These are phyloP conservation scores for Magnolia changhungtana DNA, from an alignment of 164 flowering plant genomes.

Conservation along the genomic window DNA sequence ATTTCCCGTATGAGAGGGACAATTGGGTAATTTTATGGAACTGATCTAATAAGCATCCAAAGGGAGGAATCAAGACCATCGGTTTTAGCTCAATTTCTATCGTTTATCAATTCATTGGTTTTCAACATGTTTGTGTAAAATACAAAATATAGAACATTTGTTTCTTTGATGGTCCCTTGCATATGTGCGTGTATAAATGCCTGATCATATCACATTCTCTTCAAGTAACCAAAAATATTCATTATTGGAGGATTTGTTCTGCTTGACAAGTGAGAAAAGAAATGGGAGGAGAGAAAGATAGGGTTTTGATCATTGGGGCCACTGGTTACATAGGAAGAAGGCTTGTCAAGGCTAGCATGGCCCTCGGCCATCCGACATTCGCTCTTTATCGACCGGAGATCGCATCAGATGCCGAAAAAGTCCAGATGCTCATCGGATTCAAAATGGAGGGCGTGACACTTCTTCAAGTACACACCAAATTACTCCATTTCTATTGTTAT, in stretches of 20 bases:
- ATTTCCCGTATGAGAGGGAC: too few species aligned
- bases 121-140: too few species aligned
- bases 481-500: not conserved
- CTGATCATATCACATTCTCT: too few species aligned
- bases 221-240: too few species aligned
- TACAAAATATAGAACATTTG: too few species aligned
- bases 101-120: too few species aligned
- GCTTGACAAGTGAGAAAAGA: not conserved
- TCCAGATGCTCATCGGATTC: conserved; percentile 44
- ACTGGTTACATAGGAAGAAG: conserved; percentile 67
- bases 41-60: too few species aligned
- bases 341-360: conserved; percentile 56
- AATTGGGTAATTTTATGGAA: too few species aligned
- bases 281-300: conserved; percentile 37
- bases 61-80: too few species aligned
- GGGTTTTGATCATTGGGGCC: conserved; percentile 59
- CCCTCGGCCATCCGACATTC: conserved; percentile 47
- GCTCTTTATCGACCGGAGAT: conserved; percentile 50
- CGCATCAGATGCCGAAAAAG: conserved; percentile 55
- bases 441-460: conserved; percentile 42
- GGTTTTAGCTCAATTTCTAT: too few species aligned
- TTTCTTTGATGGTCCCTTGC: too few species aligned
- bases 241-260: not conserved
- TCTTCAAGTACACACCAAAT: conserved; percentile 6
- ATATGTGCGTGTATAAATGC: too few species aligned